phyloP scores from a whole-genome alignment of 441 rosid species.

The Metrosideros polymorpha region DNA sequence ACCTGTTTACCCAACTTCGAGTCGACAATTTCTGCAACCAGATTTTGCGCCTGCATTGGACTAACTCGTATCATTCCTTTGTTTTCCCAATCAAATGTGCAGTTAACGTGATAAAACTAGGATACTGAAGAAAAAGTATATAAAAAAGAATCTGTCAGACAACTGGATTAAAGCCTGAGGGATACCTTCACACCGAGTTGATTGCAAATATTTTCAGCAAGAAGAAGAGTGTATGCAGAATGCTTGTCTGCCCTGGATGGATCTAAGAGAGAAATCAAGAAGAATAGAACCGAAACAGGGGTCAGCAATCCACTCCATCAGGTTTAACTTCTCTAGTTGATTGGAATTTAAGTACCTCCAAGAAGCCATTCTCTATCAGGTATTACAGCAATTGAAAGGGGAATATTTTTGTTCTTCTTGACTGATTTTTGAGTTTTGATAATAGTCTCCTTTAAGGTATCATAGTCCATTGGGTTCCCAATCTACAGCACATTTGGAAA shows the following conservation, averaged over 20 bases:
- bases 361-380: conserved; percentile 79
- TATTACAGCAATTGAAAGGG: conserved; percentile 76
- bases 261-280: conserved; percentile 32
- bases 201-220: conserved; percentile 84
- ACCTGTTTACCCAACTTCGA: conserved; percentile 94
- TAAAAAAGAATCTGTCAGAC: neutral
- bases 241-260: conserved; percentile 88
- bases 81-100: neutral
- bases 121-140: neutral
- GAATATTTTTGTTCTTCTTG: conserved; percentile 41
- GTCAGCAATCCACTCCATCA: neutral
- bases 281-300: neutral
- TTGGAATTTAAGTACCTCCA: conserved; percentile 36
- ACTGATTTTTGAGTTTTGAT: conserved; percentile 37
- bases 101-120: neutral
- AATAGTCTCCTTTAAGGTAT: conserved; percentile 61
- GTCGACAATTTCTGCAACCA: conserved; percentile 89
- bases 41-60: conserved; percentile 65
- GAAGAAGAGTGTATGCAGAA: conserved; percentile 82
- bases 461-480: conserved; percentile 86
- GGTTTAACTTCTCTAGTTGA: neutral
- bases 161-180: neutral
- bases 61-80: neutral
- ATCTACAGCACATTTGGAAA: conserved; percentile 32
- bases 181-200: conserved; percentile 72